Base-by-base conservation (phyloP, 345 rosid species). In the Erodium maritimum region DNA sequence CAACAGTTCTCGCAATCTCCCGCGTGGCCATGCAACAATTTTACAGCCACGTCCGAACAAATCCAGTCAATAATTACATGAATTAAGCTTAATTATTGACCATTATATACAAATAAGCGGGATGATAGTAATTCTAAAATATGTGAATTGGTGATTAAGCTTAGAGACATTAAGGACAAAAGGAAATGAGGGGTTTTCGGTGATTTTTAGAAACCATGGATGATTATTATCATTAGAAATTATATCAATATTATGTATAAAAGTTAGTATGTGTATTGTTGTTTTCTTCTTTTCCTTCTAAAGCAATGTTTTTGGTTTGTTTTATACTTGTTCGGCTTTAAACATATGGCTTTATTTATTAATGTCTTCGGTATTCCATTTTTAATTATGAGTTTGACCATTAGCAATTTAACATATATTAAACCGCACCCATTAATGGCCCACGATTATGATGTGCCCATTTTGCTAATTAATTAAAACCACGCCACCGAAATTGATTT, bases 1-100 rank as follows among this genome's bases (percentile, higher is more conserved):
- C 95, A 86, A 52, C 90, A 68, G 55, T 67, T 68, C 69, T 56
- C 57, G 65, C 48, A 58, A 12, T 42, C 78, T 42, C 63, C 84
- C 51, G 74, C 84, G 59, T 83, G 93, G 87, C 77, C 84, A 56
- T 69, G 74, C 66, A 66, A 71, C 69, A 75, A 73, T 51, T 51
- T 71, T 62, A 62, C 58, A 25, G 23, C 61, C 57, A 67, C 75
- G 13, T 65, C 60, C n/a, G 83, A 81, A 73, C 79, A 67, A 75
- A 73, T 63, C 66, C 59, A 70, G 58, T 69, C 84, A 55, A 50
- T 77, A 61, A 82, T 76, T 77, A 64, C 83, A 34, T 74, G 69
- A 69, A 54, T 20, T 16, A 21, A 33, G 19, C 33, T 18, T 12
- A 21, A 55, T 22, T 23, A 55, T 55, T 54, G 24, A 19, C 37